Evolutionary conservation across 805 yeast genomes (phyloP).

Genomic region (Nadsonia fulvescens): DNA sequence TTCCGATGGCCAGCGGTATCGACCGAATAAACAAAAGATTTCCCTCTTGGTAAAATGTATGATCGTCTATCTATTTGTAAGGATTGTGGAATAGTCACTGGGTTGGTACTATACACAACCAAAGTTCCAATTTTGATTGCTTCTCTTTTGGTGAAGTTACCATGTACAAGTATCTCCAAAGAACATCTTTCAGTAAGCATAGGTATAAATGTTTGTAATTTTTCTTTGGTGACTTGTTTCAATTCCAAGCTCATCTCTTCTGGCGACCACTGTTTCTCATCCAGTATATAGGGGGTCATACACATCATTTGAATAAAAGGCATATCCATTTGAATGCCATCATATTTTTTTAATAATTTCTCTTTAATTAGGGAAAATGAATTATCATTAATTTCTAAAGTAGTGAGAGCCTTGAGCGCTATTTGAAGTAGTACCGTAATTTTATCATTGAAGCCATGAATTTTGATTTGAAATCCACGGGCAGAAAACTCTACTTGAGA

Average conservation of each 20-base stretch:
- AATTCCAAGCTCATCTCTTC: constrained; percentile 40
- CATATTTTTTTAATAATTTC: constrained; percentile 40
- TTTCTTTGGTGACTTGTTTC: constrained; percentile 27
- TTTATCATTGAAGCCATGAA: constrained; percentile 75
- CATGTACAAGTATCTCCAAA: constrained; percentile 54
- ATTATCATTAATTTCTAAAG: constrained; percentile 30
- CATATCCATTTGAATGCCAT: constrained; percentile 49
- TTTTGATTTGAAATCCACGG: constrained; percentile 50
- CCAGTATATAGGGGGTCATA: constrained; percentile 41
- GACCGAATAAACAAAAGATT: constrained; percentile 9
- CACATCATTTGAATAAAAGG: constrained; percentile 67
- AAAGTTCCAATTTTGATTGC: constrained; percentile 32
- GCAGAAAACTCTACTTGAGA: constrained; percentile 38
- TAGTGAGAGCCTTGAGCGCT: constrained; percentile 34
- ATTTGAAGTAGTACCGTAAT: constrained; percentile 43
- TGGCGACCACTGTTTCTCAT: constrained; percentile 49
- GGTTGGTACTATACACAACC: constrained; percentile 22
- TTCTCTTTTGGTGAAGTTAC: constrained; percentile 42
- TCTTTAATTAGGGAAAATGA: constrained; percentile 54
- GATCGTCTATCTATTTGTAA: constrained; percentile 28
- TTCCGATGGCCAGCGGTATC: constrained; percentile 44
- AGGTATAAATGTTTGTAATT: constrained; percentile 32
- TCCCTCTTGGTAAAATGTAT: constrained; percentile 15
- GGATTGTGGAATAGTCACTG: constrained; percentile 25
- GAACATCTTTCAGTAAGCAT: constrained; percentile 40